Base-by-base conservation (phyloP, 2,329 filamentous ascomycete species). In the Cryphonectria naterciae region DNA sequence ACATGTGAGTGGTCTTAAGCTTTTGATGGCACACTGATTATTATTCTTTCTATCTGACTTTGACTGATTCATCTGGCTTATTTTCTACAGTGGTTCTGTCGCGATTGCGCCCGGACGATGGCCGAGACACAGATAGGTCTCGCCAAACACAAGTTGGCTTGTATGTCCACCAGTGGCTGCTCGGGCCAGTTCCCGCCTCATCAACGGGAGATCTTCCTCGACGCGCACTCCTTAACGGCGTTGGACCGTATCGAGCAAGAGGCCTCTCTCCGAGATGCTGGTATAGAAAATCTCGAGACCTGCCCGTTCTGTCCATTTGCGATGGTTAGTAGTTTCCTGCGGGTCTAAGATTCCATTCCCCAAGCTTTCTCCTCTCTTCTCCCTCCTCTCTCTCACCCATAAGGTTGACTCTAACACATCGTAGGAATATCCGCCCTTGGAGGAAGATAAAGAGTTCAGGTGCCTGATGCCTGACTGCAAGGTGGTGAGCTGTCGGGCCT, bases 261-360 rank as follows among this genome's bases (percentile, higher is more conserved):
- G 75, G 86, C 90, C 25, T 87, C 89, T 35, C 83, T 97, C 54
- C 87, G 88, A n/a, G 83, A 88, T 72, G 92, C 93, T 0, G 88
- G 86, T 0, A 86, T 97, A 49, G 89, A 94, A 56, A 89, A 91
- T 72, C 86, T 97, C 1, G 92, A 88, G 43, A 89, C 87, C 43
- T 97, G 94, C 74, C 93, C 93, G 0, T 96, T 94, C 77, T 97
- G 94, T 78, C 89, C 92, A 32, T 97, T 89, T 81, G 93, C 92
- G 58, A 92, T 90, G 46, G 67, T 68, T n/a, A 41, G 67, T 58
- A 22, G 43, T 10, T 2, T 41, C 58, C 28, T 52, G 52, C 32
- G 1, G 11, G n/a, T 10, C 43, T 43, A 5, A 15, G 25, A 25
- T 19, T 8, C n/a, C 35, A 4, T 4, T 13, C 5, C 10, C 22